Percentiles rank a stretch among this genome's conserved stretches.
These are phyloP conservation scores for Dactylis glomerata DNA, from an alignment of 176 grass and related monocot species.

Conservation along the genomic window DNA sequence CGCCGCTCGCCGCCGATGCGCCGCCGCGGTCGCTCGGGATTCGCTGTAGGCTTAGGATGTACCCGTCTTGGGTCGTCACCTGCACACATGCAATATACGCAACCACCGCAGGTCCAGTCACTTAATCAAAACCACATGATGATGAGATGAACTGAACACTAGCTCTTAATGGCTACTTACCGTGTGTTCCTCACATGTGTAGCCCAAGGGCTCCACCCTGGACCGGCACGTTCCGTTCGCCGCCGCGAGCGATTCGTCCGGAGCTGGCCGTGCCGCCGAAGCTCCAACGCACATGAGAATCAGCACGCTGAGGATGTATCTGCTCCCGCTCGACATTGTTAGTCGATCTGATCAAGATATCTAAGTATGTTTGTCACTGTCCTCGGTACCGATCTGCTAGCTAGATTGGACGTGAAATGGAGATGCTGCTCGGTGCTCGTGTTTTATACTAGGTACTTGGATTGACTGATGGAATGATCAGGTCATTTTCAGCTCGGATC, in stretches of 20 bases:
- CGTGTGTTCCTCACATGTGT: constrained; percentile 44
- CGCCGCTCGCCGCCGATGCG: not conserved
- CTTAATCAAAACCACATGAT: not conserved
- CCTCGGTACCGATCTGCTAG: not conserved
- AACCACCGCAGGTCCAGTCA: too few relatives aligned
- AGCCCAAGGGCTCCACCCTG: constrained; percentile 41
- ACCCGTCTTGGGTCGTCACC: constrained; percentile 59
- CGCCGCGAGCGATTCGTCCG: not conserved
- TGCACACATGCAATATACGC: not conserved
- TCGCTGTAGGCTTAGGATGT: constrained; percentile 54
- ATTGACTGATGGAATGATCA: too few relatives aligned
- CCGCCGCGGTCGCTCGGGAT: constrained; percentile 26
- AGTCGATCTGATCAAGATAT: not conserved
- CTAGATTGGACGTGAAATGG: not conserved
- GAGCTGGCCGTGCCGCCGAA: constrained; percentile 1
- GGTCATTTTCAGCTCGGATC: constrained; percentile 21
- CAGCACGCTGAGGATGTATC: not conserved
- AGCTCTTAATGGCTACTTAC: not conserved
- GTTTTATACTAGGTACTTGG: constrained; percentile 18
- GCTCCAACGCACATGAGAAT: constrained; percentile 10
- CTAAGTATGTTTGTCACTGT: not conserved
- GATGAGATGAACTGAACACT: not conserved
- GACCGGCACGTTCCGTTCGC: constrained; percentile 34
- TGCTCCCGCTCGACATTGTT: not conserved
- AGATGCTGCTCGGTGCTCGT: not conserved